A percentile compares a stretch with the other conserved stretches of the same genome.
Evolutionary conservation across 768 basidiomycete genomes (phyloP).

Genomic region (Hygrocybe coccinea): DNA sequence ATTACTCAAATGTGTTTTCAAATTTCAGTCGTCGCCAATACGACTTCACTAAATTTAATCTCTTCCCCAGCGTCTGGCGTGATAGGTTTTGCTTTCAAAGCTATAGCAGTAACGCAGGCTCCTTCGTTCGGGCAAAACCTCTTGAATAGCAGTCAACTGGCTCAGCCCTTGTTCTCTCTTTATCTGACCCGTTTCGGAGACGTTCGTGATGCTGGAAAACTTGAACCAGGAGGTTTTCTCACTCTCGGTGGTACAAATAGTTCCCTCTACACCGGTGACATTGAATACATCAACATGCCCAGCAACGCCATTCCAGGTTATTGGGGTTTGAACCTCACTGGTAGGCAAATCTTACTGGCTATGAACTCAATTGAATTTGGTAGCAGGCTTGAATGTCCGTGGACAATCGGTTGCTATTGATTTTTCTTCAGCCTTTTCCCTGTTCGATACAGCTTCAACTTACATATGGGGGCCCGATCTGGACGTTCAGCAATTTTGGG

Average conservation of each 20-base stretch:
- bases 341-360: conserved; percentile 32
- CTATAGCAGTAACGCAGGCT: conserved; percentile 51
- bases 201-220: conserved; percentile 20
- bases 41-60: conserved; percentile 45
- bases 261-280: conserved; percentile 57
- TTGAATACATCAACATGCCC: conserved; percentile 60
- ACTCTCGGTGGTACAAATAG: conserved; percentile 68
- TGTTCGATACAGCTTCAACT: conserved; percentile 95
- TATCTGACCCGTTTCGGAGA: conserved; percentile 53
- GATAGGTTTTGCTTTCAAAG: conserved; percentile 67
- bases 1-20: neutral
- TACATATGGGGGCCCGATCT: conserved; percentile 78
- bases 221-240: conserved; percentile 61
- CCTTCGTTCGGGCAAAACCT: conserved; percentile 67
- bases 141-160: conserved; percentile 36
- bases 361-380: no score
- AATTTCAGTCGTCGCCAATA: conserved; percentile 52
- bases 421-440: conserved; percentile 56
- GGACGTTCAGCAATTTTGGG: conserved; percentile 60
- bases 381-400: no score
- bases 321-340: conserved; percentile 57
- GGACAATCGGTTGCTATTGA: no score
- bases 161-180: conserved; percentile 56
- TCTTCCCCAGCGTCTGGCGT: conserved; percentile 57
- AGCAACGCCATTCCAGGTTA: conserved; percentile 38